phyloP scores from a whole-genome alignment of 163 green algal species.

The Coccomyxa subellipsoidea region DNA sequence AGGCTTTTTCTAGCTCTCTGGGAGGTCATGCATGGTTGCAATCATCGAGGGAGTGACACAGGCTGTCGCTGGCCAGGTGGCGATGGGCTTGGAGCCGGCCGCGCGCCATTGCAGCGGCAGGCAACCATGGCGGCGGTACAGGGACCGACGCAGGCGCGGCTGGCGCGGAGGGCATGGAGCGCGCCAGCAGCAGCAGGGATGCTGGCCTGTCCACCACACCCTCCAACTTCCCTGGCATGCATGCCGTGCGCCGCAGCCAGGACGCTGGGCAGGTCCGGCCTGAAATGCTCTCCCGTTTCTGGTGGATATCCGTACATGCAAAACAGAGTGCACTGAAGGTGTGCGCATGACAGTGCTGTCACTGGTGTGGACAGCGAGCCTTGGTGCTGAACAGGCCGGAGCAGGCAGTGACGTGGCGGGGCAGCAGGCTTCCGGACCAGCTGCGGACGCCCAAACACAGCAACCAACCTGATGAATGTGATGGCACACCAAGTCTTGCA shows the following conservation, averaged over 20 bases:
- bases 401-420: background rate
- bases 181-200: constrained; percentile 4
- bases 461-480: no score
- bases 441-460: no score
- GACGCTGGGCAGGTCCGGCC: background rate
- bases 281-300: background rate
- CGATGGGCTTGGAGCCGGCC: background rate
- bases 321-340: no score
- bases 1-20: no score
- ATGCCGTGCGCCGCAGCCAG: background rate
- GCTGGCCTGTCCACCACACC: constrained; percentile 1
- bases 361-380: no score
- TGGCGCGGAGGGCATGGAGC: background rate
- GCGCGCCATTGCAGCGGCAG: background rate
- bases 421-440: background rate
- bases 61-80: no score
- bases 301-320: no score
- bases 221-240: constrained; percentile 14
- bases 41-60: no score
- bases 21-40: no score
- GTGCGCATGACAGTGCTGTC: no score
- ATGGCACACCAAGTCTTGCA: no score
- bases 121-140: background rate
- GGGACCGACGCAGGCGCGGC: background rate
- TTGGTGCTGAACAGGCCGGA: background rate